Percentiles rank a stretch among this genome's conserved stretches.
Conservation (phyloP, 768 basidiomycete genomes). For the Lentinula lateritia region DNA sequence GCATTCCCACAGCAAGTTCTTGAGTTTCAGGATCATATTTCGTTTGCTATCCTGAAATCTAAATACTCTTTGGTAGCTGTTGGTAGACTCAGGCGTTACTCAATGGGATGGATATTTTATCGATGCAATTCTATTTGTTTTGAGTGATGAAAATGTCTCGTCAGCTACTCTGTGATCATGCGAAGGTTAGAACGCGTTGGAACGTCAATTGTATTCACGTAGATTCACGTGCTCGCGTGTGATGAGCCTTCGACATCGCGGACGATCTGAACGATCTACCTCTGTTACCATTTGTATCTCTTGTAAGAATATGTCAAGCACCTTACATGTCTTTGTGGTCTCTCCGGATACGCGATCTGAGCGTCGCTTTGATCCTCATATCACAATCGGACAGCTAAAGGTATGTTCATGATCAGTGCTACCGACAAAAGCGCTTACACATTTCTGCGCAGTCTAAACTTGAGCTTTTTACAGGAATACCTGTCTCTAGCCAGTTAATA, state of each 20-base stretch:
- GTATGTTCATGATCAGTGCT: constrained; percentile 30
- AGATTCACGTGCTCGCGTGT: not conserved
- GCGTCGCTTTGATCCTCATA: constrained; percentile 71
- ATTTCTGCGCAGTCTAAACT: constrained; percentile 56
- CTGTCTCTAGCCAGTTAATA: constrained; percentile 65
- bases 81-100: too few species aligned
- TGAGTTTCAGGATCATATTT: not conserved
- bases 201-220: too few species aligned
- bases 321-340: constrained; percentile 68
- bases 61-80: too few species aligned
- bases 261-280: too few species aligned
- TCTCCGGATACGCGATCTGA: constrained; percentile 92
- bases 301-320: constrained; percentile 28
- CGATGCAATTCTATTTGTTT: too few species aligned
- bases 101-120: too few species aligned
- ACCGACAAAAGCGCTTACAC: constrained; percentile 9
- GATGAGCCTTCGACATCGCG: too few species aligned
- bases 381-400: constrained; percentile 79
- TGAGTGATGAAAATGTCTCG: too few species aligned
- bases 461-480: constrained; percentile 89
- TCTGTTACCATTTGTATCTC: too few species aligned
- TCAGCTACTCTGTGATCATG: too few species aligned
- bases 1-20: not conserved
- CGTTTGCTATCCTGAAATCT: too few species aligned
- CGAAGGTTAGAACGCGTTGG: not conserved